These are phyloP conservation scores for Huntiella moniliformis DNA, from an alignment of 2,329 filamentous ascomycete genomes.

Conservation along the genomic window DNA sequence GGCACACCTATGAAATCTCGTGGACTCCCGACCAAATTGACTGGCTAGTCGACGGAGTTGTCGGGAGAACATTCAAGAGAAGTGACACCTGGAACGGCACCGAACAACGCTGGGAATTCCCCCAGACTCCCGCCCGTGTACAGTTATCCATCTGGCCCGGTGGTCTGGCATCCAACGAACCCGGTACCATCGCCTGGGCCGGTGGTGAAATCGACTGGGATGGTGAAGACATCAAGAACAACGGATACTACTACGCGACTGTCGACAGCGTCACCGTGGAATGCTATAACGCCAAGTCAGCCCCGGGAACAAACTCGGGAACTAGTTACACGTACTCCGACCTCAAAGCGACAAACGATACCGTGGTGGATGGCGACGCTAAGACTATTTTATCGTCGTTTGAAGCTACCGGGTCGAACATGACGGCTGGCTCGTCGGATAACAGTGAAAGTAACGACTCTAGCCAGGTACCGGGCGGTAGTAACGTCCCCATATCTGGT, in stretches of 20 bases:
- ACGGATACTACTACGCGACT: constrained; percentile 77
- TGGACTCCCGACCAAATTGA: constrained; percentile 76
- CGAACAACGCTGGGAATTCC: constrained; percentile 64
- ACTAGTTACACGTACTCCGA: constrained; percentile 61
- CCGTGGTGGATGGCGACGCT: constrained; percentile 58
- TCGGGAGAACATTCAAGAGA: constrained; percentile 55
- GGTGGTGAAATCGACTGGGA: constrained; percentile 83
- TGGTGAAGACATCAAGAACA: constrained; percentile 55
- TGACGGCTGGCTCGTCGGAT: constrained; percentile 26
- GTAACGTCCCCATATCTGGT: constrained; percentile 5
- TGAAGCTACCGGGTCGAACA: constrained; percentile 62
- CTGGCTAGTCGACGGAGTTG: constrained; percentile 72
- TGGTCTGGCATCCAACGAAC: constrained; percentile 55
- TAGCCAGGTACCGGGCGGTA: constrained; percentile 12
- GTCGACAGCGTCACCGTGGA: constrained; percentile 62
- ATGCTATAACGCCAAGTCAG: constrained; percentile 52
- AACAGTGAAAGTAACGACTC: constrained; percentile 9
- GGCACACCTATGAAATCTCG: constrained; percentile 80
- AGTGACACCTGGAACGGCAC: constrained; percentile 74
- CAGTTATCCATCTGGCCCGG: constrained; percentile 95
- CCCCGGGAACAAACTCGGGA: constrained; percentile 49
- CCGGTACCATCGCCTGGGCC: constrained; percentile 81
- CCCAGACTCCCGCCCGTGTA: constrained; percentile 77
- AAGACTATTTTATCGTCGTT: constrained; percentile 61
- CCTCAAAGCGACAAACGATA: constrained; percentile 48